Conservation (phyloP, 257 asterid genomes). For the Plectranthus barbatus region DNA sequence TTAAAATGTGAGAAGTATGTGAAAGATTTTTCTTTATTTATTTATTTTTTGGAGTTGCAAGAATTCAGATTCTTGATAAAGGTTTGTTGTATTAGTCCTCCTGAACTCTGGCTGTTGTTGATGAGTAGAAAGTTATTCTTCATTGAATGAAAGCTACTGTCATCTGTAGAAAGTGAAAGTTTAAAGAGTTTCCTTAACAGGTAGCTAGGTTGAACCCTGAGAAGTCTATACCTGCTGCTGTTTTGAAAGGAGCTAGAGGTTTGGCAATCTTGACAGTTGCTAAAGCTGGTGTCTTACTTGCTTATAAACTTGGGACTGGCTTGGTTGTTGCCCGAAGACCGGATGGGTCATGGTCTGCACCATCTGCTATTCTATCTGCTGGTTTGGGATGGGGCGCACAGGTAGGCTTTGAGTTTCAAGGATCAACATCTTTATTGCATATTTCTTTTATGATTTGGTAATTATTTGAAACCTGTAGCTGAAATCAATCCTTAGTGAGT, state of each 20-base stretch:
- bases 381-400: conserved; percentile 99
- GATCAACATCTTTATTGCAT: background rate
- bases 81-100: background rate
- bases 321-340: conserved; percentile 84
- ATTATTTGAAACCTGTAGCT: background rate
- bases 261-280: conserved; percentile 91
- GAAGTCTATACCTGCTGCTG: conserved; percentile 83
- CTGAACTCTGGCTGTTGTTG: background rate
- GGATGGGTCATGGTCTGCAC: conserved; percentile 99
- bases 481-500: background rate
- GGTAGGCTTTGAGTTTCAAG: conserved; percentile 32
- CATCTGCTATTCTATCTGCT: conserved; percentile 83
- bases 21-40: too few species aligned
- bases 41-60: background rate
- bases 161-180: conserved; percentile 1
- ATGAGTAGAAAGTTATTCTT: background rate
- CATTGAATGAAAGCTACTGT: background rate
- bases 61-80: background rate
- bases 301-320: conserved; percentile 94
- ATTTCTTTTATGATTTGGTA: background rate
- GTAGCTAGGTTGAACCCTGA: conserved; percentile 90
- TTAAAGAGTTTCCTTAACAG: conserved; percentile 28
- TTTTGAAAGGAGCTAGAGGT: conserved; percentile 88
- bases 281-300: conserved; percentile 74
- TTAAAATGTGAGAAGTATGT: background rate